Evolutionary conservation across 441 rosid species (phyloP).

Genomic region (Capsella rubella): DNA sequence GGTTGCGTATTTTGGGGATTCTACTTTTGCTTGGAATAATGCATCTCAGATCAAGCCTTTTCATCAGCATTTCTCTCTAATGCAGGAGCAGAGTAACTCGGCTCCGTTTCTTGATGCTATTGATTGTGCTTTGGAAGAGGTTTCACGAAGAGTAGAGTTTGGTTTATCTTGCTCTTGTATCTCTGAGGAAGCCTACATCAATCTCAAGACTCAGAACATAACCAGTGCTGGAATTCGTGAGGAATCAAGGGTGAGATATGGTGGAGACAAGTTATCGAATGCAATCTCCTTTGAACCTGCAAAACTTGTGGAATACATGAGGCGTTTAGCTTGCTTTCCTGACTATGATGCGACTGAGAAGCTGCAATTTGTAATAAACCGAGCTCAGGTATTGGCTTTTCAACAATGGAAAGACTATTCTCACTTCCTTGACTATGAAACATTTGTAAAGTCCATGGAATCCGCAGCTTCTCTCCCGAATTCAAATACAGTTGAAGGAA

Average conservation of each 20-base stretch:
- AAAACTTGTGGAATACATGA: constrained; percentile 52
- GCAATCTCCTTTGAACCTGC: constrained; percentile 56
- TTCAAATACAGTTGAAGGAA: constrained; percentile 22
- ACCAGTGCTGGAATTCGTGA: constrained; percentile 60
- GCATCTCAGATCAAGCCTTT: constrained; percentile 68
- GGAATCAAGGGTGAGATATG: constrained; percentile 47
- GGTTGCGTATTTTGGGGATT: constrained; percentile 75
- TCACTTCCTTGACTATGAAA: constrained; percentile 53
- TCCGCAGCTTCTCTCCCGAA: constrained; percentile 44
- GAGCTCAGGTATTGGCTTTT: constrained; percentile 68
- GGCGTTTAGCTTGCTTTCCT: constrained; percentile 54
- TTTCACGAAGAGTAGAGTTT: constrained; percentile 67
- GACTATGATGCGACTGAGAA: constrained; percentile 43
- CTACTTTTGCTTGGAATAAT: constrained; percentile 74
- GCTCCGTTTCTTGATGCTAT: constrained; percentile 59
- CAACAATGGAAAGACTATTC: constrained; percentile 61
- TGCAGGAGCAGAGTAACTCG: constrained; percentile 62
- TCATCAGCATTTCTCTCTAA: constrained; percentile 50
- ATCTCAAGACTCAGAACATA: constrained; percentile 55
- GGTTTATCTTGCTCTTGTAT: constrained; percentile 74
- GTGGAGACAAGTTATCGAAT: constrained; percentile 52
- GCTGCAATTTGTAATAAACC: constrained; percentile 51
- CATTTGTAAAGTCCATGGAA: constrained; percentile 47
- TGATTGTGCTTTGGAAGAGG: constrained; percentile 74
- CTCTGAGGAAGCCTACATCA: constrained; percentile 48